Base-by-base conservation (phyloP, 208 protist species). In the Naegleria fowleri region DNA sequence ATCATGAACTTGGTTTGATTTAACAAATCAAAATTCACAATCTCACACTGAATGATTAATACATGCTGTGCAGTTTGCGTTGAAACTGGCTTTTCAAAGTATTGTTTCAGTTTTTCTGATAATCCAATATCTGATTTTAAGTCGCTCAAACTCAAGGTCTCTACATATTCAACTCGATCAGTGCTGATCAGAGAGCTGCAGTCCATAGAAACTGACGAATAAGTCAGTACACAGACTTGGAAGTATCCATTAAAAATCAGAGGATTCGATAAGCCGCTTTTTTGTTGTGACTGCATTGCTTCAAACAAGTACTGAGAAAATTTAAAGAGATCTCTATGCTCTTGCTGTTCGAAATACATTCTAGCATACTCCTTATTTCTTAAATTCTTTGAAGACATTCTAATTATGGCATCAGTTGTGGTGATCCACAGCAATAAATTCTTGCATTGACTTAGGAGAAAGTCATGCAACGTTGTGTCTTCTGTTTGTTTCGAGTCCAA, bases 261-360 rank as follows among this genome's bases (percentile, higher is more conserved):
- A 29, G 5, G 6, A 51, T 86, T 86, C 22, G 13, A 67, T 13
- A 67, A 29, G 22, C 55, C 55, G 19, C 22, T 67, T 67, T 67
- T 15, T 33, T 6, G 6, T 86, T 86, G 15, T 40, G 5, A 25
- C 29, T 41, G 16, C 33, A 40, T 38, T 41, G 51, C n/a, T 58
- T 5, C 11, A 39, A 67, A 29, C 55, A 89, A 67, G 13, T 67
- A 89, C 4, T 36, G 19, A 7, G 16, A 5, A 16, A 89, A 40
- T 5, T 36, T 5, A 7, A 0, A 5, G 9, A 89, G 13, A 67
- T 67, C 36, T n/a, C 5, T 67, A 15, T 89, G 86, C 22, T 39
- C 25, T 67, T 89, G 86, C 29, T 89, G 11, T 41, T 67, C 33
- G 59, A 89, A 89, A 67, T 89, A 89, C 19, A 5, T 52, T n/a